These are phyloP conservation scores for Mycosarcoma maydis DNA, from an alignment of 1,284 basidiomycete genomes.

Conservation along the genomic window DNA sequence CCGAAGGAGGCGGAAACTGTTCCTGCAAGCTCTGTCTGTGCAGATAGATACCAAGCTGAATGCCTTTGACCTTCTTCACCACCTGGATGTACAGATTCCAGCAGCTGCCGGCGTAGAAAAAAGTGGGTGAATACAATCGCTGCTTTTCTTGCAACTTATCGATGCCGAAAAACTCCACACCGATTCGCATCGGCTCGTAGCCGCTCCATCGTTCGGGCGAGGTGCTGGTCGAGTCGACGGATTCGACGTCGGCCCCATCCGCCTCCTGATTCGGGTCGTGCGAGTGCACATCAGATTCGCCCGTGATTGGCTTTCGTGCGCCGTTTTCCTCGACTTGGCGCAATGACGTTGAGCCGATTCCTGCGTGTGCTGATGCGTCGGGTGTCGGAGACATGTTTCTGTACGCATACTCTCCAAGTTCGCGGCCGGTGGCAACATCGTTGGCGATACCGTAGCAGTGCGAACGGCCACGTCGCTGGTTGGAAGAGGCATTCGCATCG, in stretches of 20 bases:
- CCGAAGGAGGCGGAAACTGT: constrained; percentile 67
- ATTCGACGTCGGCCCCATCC: constrained; percentile 24
- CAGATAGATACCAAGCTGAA: constrained; percentile 88
- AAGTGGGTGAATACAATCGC: constrained; percentile 71
- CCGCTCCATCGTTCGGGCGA: constrained; percentile 51
- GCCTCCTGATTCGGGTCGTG: constrained; percentile 29
- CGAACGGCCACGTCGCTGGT: constrained; percentile 21
- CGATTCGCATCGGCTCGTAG: constrained; percentile 70
- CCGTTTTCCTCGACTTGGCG: constrained; percentile 20
- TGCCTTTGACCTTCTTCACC: constrained; percentile 75
- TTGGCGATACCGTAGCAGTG: constrained; percentile 56
- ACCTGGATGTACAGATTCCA: constrained; percentile 90
- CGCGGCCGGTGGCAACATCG: constrained; percentile 47
- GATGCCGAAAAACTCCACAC: constrained; percentile 89
- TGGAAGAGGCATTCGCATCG: constrained; percentile 2
- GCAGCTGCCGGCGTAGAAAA: constrained; percentile 73
- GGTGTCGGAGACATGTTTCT: constrained; percentile 4
- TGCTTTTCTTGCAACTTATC: constrained; percentile 81
- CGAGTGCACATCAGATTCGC: constrained; percentile 11
- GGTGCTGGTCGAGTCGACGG: constrained; percentile 14
- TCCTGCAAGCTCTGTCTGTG: constrained; percentile 83
- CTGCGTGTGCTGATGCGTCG: neutral
- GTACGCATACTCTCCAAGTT: constrained; percentile 45
- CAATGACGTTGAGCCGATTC: neutral
- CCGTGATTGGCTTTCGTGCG: constrained; percentile 4